Base-by-base conservation (phyloP, 1,139 yeast genomes). In the Diutina sp. region DNA sequence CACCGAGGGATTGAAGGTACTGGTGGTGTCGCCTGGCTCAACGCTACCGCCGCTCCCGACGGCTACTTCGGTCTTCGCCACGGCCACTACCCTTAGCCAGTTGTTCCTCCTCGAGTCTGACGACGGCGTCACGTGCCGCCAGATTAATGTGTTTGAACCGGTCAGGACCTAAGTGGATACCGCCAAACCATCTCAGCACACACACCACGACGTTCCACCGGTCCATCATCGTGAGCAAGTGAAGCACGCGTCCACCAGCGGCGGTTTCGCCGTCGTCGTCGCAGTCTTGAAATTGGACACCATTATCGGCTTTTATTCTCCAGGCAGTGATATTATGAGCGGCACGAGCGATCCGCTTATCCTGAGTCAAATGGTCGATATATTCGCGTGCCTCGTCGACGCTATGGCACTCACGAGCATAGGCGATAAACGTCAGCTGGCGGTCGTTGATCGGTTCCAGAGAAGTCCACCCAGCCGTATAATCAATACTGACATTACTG, bases 261-360 rank as follows among this genome's bases (percentile, higher is more conserved):
- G 98, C 99, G 0, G 96, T 79, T 66, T 93, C 99, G 4, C 99
- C 99, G 66, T 93, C 99, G 66, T 95, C 99, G 64, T 93, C 98
- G 65, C 88, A 90, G 65, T 93, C 98, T 63, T 88, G 93, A 58
- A 76, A 79, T 54, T 78, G 76, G 0, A 83, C 78, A 0, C 83
- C 85, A 41, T 78, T 73, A 0, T 68, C 69, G 30, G 78, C 72
- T 59, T 76, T 76, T 2, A 91, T 86, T 60, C 98, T 72, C 86
- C 93, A 91, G 0, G 96, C 91, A 30, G 84, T 81, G 81, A 93
- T 91, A 61, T 87, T 85, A 68, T 93, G 98, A 0, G 81, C 69
- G 0, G 97, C 86, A 60, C 79, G 77, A 8, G 83, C 69, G 25
- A 93, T 77, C 67, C 82, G 86, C 56, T 80, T 78, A 63, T 90